These are phyloP conservation scores for Leptographium radiaticola DNA, from an alignment of 2,329 filamentous ascomycete species.

Conservation along the genomic window DNA sequence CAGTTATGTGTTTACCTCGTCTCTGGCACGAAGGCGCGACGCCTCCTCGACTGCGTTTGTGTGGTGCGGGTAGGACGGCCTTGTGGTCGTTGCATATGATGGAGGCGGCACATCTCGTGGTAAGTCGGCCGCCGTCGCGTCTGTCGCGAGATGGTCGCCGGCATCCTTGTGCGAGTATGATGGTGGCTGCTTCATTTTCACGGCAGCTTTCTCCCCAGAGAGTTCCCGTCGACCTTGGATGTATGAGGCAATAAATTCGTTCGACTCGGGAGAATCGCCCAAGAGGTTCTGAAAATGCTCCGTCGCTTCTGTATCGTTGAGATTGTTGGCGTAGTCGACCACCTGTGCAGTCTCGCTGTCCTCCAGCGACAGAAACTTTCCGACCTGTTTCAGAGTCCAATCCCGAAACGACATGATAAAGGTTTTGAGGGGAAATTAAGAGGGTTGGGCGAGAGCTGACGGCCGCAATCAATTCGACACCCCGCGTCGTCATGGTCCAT, in stretches of 20 bases:
- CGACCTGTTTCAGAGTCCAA: background rate
- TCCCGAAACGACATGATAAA: background rate
- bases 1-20: background rate
- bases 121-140: too few species aligned
- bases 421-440: background rate
- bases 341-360: constrained; percentile 5
- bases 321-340: background rate
- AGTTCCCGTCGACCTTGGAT: background rate
- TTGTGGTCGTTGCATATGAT: background rate
- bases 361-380: constrained; percentile 5
- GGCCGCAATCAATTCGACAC: too few species aligned
- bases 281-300: constrained; percentile 3
- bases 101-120: background rate
- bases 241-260: constrained; percentile 6
- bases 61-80: background rate
- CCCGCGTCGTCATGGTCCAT: too few species aligned
- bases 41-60: background rate
- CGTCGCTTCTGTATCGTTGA: constrained; percentile 2
- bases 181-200: background rate
- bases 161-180: too few species aligned
- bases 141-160: too few species aligned
- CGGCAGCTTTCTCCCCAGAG: background rate
- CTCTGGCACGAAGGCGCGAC: background rate
- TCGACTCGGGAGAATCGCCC: constrained; percentile 1
- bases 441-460: too few species aligned